Evolutionary conservation across 495 filamentous ascomycete species (phyloP).

Genomic region (Astrocystis sublimbata): DNA sequence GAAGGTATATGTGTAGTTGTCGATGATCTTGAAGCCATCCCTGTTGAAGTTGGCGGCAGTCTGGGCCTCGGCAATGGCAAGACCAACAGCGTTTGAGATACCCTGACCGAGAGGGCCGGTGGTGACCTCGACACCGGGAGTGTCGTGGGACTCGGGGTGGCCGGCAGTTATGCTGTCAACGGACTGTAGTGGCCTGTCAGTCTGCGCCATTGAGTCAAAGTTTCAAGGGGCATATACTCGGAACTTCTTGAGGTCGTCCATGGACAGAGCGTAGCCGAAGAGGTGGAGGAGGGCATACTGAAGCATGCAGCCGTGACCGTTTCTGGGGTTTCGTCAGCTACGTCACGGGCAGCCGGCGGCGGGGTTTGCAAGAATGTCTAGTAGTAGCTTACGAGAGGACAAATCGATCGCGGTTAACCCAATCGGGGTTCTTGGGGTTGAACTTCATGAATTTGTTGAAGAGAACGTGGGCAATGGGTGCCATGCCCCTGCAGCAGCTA

Average conservation of each 20-base stretch:
- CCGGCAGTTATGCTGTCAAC: slow-evolving; percentile 94
- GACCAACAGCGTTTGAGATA: slow-evolving; percentile 92
- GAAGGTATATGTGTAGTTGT: slow-evolving; percentile 96
- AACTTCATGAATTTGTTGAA: slow-evolving; percentile 99
- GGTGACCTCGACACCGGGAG: slow-evolving; percentile 95
- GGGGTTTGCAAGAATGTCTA: neutral
- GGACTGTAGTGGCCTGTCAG: slow-evolving; percentile 46
- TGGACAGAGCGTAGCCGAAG: slow-evolving; percentile 79
- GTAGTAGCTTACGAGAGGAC: slow-evolving; percentile 85
- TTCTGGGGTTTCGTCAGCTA: slow-evolving; percentile 52
- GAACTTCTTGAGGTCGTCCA: slow-evolving; percentile 95
- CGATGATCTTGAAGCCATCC: slow-evolving; percentile 84
- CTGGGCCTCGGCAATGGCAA: slow-evolving; percentile 93
- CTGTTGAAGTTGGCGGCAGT: slow-evolving; percentile 93
- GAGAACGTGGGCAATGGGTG: slow-evolving; percentile 93
- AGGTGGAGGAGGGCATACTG: slow-evolving; percentile 98
- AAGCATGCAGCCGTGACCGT: slow-evolving; percentile 98
- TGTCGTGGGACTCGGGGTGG: slow-evolving; percentile 96
- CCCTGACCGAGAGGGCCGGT: slow-evolving; percentile 96
- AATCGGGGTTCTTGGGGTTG: slow-evolving; percentile 98
- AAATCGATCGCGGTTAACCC: slow-evolving; percentile 96
- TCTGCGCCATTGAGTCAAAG: neutral
- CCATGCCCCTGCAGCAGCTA: slow-evolving; percentile 78
- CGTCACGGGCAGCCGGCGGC: neutral
- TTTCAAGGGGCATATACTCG: slow-evolving; percentile 69